These are phyloP conservation scores for Byssothecium circinans DNA, from an alignment of 2,329 filamentous ascomycete species.

Conservation along the genomic window DNA sequence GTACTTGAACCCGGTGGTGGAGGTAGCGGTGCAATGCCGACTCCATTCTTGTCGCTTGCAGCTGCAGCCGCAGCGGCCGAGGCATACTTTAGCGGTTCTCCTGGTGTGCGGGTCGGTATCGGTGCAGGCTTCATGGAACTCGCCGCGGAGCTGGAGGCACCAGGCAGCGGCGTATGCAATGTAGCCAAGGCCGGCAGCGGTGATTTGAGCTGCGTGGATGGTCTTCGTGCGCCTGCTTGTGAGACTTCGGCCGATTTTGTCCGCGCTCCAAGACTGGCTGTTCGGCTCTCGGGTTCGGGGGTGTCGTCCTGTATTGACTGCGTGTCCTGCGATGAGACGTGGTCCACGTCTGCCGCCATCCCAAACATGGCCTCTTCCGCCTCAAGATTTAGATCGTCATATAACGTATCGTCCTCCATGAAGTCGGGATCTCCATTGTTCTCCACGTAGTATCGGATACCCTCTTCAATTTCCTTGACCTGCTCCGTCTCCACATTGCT, in stretches of 20 bases:
- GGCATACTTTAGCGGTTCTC: conserved; percentile 93
- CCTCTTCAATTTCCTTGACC: conserved; percentile 85
- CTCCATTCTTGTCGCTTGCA: conserved; percentile 80
- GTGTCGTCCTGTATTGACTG: conserved; percentile 88
- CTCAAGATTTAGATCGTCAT: conserved; percentile 89
- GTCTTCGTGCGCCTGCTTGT: conserved; percentile 62
- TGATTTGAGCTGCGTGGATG: conserved; percentile 91
- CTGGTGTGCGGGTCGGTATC: conserved; percentile 78
- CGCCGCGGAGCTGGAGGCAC: conserved; percentile 60
- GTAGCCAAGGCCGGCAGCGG: conserved; percentile 91
- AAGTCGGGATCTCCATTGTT: conserved; percentile 88
- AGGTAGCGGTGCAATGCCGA: conserved; percentile 90
- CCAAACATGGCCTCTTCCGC: conserved; percentile 90
- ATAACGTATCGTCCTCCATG: conserved; percentile 91
- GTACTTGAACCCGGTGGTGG: conserved; percentile 70
- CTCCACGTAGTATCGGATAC: conserved; percentile 92
- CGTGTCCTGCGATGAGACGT: conserved; percentile 90
- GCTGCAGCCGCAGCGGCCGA: conserved; percentile 93
- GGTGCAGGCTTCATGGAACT: conserved; percentile 89
- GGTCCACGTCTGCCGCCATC: conserved; percentile 77
- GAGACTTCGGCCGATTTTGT: conserved; percentile 64
- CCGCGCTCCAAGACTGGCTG: conserved; percentile 53
- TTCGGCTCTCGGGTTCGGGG: conserved; percentile 60
- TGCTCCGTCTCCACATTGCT: conserved; percentile 85
- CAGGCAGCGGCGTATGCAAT: conserved; percentile 72